Evolutionary conservation across 768 basidiomycete species (phyloP).

Genomic region (Rhodosporidiobolus sp.): DNA sequence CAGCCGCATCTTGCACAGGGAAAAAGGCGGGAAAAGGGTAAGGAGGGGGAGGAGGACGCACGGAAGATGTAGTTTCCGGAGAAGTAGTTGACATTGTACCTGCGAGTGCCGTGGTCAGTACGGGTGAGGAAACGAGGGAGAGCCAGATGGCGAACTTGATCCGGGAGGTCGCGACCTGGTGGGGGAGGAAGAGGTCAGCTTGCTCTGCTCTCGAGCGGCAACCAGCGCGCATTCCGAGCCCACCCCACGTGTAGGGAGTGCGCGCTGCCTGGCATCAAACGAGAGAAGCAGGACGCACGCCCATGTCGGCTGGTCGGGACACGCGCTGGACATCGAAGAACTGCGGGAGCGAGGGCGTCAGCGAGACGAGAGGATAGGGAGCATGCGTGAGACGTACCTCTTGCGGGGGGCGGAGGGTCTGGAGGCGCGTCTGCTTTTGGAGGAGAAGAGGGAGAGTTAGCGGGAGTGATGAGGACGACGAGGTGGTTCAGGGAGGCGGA

Average conservation of each 20-base stretch:
- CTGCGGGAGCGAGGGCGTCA: conserved; percentile 7
- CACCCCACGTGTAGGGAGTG: no score
- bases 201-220: conserved; percentile 3
- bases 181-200: conserved; percentile 43
- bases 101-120: background rate
- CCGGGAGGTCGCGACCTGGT: conserved; percentile 57
- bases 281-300: conserved; percentile 7
- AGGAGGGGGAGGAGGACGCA: background rate
- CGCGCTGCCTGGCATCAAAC: no score
- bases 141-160: conserved; percentile 35
- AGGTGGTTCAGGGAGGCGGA: background rate
- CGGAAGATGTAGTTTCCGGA: conserved; percentile 72
- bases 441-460: background rate
- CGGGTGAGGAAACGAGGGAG: background rate
- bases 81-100: conserved; percentile 43
- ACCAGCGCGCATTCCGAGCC: background rate
- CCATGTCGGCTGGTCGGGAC: conserved; percentile 70
- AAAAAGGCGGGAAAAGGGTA: no score
- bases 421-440: conserved; percentile 31
- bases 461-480: background rate
- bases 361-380: background rate
- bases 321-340: conserved; percentile 56
- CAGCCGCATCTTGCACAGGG: background rate
- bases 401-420: conserved; percentile 32
- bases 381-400: conserved; percentile 11